These are phyloP conservation scores for Colletotrichum sp. DNA, from an alignment of 2,329 filamentous ascomycete species.

Conservation along the genomic window DNA sequence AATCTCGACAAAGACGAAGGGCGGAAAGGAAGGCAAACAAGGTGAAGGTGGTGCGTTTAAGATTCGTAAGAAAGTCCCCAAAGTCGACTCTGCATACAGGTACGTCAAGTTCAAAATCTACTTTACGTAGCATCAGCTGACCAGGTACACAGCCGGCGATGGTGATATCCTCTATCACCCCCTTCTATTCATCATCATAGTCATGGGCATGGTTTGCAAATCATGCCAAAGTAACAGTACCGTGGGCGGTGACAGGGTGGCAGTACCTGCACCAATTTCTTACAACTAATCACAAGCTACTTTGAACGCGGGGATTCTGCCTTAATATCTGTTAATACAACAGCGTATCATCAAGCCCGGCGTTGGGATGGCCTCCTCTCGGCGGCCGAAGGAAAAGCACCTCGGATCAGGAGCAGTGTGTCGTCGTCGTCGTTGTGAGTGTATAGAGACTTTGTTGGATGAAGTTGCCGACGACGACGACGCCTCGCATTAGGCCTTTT, in stretches of 20 bases:
- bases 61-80: constrained; percentile 35
- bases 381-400: background rate
- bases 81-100: constrained; percentile 44
- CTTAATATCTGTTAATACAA: background rate
- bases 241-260: background rate
- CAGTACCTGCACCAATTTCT: background rate
- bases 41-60: constrained; percentile 25
- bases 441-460: background rate
- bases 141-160: constrained; percentile 35
- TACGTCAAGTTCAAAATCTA: constrained; percentile 21
- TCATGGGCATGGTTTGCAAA: background rate
- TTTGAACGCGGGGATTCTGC: background rate
- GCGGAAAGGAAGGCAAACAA: constrained; percentile 30
- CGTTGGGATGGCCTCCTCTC: background rate
- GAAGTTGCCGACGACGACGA: background rate
- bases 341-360: background rate
- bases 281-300: background rate
- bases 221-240: background rate
- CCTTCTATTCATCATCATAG: background rate
- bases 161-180: constrained; percentile 25
- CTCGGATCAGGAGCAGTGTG: background rate
- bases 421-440: background rate
- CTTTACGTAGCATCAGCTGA: background rate
- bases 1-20: constrained; percentile 30
- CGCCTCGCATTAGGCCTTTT: background rate